phyloP scores from a whole-genome alignment of 345 rosid species.

The Laguncularia racemosa region DNA sequence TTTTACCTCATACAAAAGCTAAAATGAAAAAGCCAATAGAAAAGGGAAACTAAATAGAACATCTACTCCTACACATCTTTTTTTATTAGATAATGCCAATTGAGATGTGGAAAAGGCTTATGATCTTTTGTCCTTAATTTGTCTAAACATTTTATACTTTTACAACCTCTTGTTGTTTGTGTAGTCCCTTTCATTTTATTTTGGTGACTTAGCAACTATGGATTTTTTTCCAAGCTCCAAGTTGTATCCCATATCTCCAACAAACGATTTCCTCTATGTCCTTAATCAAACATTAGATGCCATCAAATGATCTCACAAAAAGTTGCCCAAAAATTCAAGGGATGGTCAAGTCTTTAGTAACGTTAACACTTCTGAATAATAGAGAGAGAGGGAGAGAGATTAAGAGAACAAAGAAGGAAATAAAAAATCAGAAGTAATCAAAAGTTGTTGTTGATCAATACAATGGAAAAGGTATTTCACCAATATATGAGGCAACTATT shows the following conservation, averaged over 20 bases:
- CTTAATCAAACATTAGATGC: slow-evolving; percentile 16
- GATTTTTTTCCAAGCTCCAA: slow-evolving; percentile 22
- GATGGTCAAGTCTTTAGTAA: background rate
- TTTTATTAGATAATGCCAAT: too few species aligned
- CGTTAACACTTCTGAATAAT: background rate
- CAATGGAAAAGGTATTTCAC: too few species aligned
- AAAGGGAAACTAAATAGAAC: too few species aligned
- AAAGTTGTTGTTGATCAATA: too few species aligned
- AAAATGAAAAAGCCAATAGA: too few species aligned
- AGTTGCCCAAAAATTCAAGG: slow-evolving; percentile 1
- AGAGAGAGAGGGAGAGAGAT: too few species aligned
- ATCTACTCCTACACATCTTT: too few species aligned
- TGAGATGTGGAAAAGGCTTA: background rate
- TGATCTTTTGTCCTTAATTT: slow-evolving; percentile 15
- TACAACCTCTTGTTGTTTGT: slow-evolving; percentile 7
- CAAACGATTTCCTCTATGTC: slow-evolving; percentile 4
- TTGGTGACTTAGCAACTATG: slow-evolving; percentile 12
- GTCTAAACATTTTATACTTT: slow-evolving; percentile 16
- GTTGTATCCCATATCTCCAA: slow-evolving; percentile 25
- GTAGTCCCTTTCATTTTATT: slow-evolving; percentile 26
- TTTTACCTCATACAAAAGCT: too few species aligned
- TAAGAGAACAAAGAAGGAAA: too few species aligned
- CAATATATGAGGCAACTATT: too few species aligned
- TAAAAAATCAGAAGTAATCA: too few species aligned
- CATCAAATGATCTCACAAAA: slow-evolving; percentile 5